Base-by-base conservation (phyloP, 495 filamentous ascomycete genomes). In the Podospora pseudocomata region DNA sequence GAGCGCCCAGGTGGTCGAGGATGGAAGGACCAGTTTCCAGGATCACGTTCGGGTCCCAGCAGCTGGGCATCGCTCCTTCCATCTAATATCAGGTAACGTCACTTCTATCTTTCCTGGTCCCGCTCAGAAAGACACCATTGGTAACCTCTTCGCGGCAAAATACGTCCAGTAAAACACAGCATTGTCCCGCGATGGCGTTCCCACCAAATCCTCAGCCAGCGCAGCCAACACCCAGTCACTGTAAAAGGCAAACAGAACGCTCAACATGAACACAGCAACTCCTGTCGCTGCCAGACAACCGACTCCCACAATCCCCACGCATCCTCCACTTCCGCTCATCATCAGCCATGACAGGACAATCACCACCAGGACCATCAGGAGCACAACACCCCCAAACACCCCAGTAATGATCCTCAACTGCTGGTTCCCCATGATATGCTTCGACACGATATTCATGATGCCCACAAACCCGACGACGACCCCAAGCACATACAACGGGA, bases 161-260 rank as follows among this genome's bases (percentile, higher is more conserved):
- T 78, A 79, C 13, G 23, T 65, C 77, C 77, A 79, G 60, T 76
- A 79, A 68, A 78, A 71, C 58, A 66, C 59, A 20, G 73, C 74
- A 67, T 71, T 71, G 63, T 77, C 76, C n/a, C 28, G 7, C 39
- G 65, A 68, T 16, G 76, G 76, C 5, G 58, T 16, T 1, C 76
- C 76, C 19, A 66, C 70, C 65, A 74, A 28, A 49, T 72, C 72
- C 58, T 65, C 75, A 5, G 67, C 71, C 65, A 78, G 62, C 55
- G 72, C 70, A 56, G 71, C 76, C 34, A 78, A 53, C 13, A 71
- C 71, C 73, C 75, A 78, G 64, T 78, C 76, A 16, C 68, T 75
- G 60, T 74, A 78, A 53, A 78, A 71, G 19, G 75, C 75, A 64
- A 72, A 69, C 56, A 76, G 58, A 4, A 75, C 59, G 11, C 63